These are phyloP conservation scores for Phytophthora brassicae DNA, from an alignment of 352 stramenopile genomes.

Conservation along the genomic window DNA sequence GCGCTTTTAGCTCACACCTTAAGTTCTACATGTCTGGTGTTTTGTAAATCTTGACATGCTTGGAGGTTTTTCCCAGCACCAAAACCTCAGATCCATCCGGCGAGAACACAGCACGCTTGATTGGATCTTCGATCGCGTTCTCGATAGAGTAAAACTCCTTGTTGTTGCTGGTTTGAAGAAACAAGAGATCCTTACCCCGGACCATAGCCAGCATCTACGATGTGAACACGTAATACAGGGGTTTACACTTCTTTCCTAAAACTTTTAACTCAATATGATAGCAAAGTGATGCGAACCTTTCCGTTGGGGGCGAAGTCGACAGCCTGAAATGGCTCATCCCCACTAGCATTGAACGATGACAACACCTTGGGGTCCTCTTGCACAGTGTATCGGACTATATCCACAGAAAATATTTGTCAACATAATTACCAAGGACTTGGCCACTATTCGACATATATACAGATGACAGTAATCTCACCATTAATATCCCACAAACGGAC, in stretches of 20 bases:
- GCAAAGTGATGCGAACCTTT: conserved; percentile 42
- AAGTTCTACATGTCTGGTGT: conserved; percentile 32
- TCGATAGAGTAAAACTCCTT: conserved; percentile 52
- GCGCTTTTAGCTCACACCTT: too few relatives aligned
- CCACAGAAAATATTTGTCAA: not conserved
- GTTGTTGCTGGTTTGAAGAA: conserved; percentile 53
- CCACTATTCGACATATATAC: not conserved
- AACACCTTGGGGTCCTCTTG: conserved; percentile 79
- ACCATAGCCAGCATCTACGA: conserved; percentile 58
- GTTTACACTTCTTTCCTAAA: not conserved
- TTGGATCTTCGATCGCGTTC: conserved; percentile 61
- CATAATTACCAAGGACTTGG: not conserved
- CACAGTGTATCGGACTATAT: conserved; percentile 71
- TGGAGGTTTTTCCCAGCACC: conserved; percentile 63
- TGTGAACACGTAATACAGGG: not conserved
- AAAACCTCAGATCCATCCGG: conserved; percentile 64
- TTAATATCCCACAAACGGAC: conserved; percentile 85
- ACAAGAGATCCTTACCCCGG: conserved; percentile 57
- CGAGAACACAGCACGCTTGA: conserved; percentile 67
- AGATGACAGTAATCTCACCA: conserved; percentile 32
- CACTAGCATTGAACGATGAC: conserved; percentile 59
- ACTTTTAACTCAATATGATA: not conserved
- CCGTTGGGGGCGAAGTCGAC: conserved; percentile 67
- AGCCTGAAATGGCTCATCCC: conserved; percentile 52
- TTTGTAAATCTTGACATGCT: conserved; percentile 75